Base-by-base conservation (phyloP, 2,329 filamentous ascomycete genomes). In the Didymella sp. region DNA sequence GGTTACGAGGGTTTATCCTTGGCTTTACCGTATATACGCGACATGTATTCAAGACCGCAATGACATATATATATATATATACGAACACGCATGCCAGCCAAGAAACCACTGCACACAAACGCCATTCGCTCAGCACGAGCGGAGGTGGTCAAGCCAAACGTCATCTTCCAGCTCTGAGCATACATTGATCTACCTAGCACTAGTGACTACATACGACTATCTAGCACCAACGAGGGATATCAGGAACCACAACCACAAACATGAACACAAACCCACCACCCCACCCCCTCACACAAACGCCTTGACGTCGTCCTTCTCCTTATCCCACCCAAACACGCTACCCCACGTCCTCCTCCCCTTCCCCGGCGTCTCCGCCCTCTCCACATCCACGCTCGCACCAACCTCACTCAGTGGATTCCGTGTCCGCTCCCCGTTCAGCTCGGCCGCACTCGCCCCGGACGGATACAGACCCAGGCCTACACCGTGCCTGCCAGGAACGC, bases 311-410 rank as follows among this genome's bases (percentile, higher is more conserved):
- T 58, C 56, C 42, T 59, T 55, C 46, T 64, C 59, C 38, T 56
- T 57, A 12, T 64, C 55, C 56, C 61, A 66, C 31, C 59, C 53
- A 51, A 56, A 61, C 28, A 56, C 35, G 42, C 58, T 59, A 8
- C 53, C 67, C 71, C 67, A 68, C 30, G 61, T 67, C 57, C 61
- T 65, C 60, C 51, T 63, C 58, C 27, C 50, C 48, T 52, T 62
- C 19, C 51, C 63, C 9, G 42, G 28, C 28, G 60, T 61, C 9
- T 58, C 60, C 42, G 50, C 62, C n/a, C 41, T 51, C 13, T 57
- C 56, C 48, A 33, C 43, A 25, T 61, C 65, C 13, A 41, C 62
- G 21, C 50, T 49, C 27, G 58, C 56, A 25, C 46, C 54, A 22
- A 63, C 35, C 11, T 59, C 38, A 37, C 63, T 59, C 19, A 67